These are phyloP conservation scores for Fusarium sp. DNA, from an alignment of 2,329 filamentous ascomycete genomes.

Conservation along the genomic window DNA sequence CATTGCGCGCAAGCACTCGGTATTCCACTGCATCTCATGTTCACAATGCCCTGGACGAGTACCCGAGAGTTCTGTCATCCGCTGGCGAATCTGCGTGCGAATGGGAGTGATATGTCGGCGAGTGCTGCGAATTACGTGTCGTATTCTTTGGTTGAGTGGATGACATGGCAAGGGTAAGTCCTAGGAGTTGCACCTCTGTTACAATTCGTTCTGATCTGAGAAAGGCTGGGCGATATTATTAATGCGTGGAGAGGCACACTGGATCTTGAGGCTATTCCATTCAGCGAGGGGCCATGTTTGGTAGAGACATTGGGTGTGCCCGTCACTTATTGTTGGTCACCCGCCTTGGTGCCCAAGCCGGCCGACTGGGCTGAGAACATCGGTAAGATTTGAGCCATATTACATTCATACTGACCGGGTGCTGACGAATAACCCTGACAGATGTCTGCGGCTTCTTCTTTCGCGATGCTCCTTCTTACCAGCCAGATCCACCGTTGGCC, in stretches of 20 bases:
- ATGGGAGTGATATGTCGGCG: slow-evolving; percentile 53
- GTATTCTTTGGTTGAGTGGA: slow-evolving; percentile 78
- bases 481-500: slow-evolving; percentile 77
- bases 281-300: slow-evolving; percentile 74
- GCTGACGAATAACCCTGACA: neutral
- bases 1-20: slow-evolving; percentile 48
- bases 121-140: slow-evolving; percentile 74
- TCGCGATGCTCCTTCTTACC: slow-evolving; percentile 65
- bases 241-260: slow-evolving; percentile 35
- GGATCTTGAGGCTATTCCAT: slow-evolving; percentile 8
- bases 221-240: slow-evolving; percentile 35
- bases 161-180: slow-evolving; percentile 77
- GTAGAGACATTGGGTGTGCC: slow-evolving; percentile 75
- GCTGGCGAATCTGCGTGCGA: slow-evolving; percentile 72
- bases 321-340: slow-evolving; percentile 84
- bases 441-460: slow-evolving; percentile 65
- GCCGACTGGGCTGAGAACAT: slow-evolving; percentile 73
- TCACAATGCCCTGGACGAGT: slow-evolving; percentile 79
- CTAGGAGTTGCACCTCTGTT: too few species aligned
- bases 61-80: slow-evolving; percentile 80
- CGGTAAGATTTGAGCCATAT: slow-evolving; percentile 49
- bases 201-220: too few species aligned
- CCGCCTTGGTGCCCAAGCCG: slow-evolving; percentile 74
- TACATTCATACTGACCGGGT: fast-evolving
- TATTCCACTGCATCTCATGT: slow-evolving; percentile 61